A percentile compares a stretch with the other conserved stretches of the same genome.
These are phyloP conservation scores for Lathyrus oleraceus DNA, from an alignment of 306 rosid genomes.

Conservation along the genomic window DNA sequence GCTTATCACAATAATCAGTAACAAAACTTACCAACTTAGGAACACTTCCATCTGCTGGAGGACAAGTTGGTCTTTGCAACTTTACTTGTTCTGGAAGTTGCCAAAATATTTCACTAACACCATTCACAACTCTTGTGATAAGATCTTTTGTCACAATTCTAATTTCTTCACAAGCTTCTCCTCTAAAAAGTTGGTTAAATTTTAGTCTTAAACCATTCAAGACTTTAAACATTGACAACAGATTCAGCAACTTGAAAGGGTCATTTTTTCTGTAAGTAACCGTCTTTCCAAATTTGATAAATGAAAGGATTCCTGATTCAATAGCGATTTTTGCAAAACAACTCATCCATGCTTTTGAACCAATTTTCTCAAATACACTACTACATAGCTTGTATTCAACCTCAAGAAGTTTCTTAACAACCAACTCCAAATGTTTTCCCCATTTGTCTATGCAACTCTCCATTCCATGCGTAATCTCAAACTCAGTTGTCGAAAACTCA, in stretches of 20 bases:
- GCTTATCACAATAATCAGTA: constrained; percentile 63
- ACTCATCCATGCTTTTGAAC: constrained; percentile 42
- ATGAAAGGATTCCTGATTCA: constrained; percentile 60
- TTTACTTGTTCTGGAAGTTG: constrained; percentile 83
- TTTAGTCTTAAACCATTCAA: constrained; percentile 59
- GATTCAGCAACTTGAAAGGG: constrained; percentile 72
- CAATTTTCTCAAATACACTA: constrained; percentile 52
- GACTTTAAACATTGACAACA: constrained; percentile 65
- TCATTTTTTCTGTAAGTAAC: constrained; percentile 57
- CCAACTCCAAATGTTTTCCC: constrained; percentile 64
- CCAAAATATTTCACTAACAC: constrained; percentile 66
- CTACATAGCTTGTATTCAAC: constrained; percentile 56
- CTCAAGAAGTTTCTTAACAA: constrained; percentile 53
- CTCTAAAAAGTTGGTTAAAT: constrained; percentile 67
- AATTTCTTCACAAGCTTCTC: constrained; percentile 60
- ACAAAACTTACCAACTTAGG: constrained; percentile 73
- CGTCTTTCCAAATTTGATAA: constrained; percentile 67
- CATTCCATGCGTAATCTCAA: constrained; percentile 36
- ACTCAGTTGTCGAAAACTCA: constrained; percentile 40
- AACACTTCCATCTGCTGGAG: constrained; percentile 78
- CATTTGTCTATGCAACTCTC: constrained; percentile 58
- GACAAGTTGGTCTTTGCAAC: constrained; percentile 60
- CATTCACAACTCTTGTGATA: constrained; percentile 58
- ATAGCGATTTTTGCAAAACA: constrained; percentile 62
- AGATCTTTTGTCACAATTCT: constrained; percentile 68